Evolutionary conservation across 495 filamentous ascomycete species (phyloP), one percentile per base, ranked within the genome.

Genomic region (Haplographium delicatum): DNA sequence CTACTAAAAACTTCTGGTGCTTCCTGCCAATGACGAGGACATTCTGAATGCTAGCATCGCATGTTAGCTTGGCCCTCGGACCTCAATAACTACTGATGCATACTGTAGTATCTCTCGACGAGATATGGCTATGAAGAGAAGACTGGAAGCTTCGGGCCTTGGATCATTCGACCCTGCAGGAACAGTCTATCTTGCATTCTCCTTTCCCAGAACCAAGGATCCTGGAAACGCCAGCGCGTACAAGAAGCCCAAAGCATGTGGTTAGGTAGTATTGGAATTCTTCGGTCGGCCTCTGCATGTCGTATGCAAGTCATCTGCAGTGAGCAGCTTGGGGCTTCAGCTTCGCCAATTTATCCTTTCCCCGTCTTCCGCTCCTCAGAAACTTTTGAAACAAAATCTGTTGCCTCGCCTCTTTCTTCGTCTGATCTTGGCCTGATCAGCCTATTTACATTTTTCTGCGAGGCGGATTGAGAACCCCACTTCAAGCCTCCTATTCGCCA

Each of bases 331-430:
- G 20, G 7, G 20, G 11, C 20, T 26, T 24, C 39, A 43, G 39
- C 7, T 39, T 11, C 22, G 18, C 35, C 35, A 39, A 19, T 39
- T 39, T 39, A 34, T 13, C 30, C 23, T 48, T 28, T 34, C 38
- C 20, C 28, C 24, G 41, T 15, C 13, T 3, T 27, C 23, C 30
- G 13, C 23, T 5, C 18, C 26, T 15, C 31, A 24, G 46, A 48
- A 48, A 23, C 33, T 48, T 48, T 34, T 48, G 46, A 48, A 48
- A 48, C 46, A 39, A n/a, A n/a, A 39, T 48, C 46, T 48, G 33
- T 34, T 39, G 30, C 46, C 23, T 35, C 31, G 46, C 40, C 31
- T 48, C 46, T 39, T 38, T 27, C 13, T 39, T 35, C 22, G 46
- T 39, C 31, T 48, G 46, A 48, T 48, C 46, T n/a, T n/a, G 40